Conservation (phyloP, 352 stramenopile genomes). For the Pythium aphanidermatum region DNA sequence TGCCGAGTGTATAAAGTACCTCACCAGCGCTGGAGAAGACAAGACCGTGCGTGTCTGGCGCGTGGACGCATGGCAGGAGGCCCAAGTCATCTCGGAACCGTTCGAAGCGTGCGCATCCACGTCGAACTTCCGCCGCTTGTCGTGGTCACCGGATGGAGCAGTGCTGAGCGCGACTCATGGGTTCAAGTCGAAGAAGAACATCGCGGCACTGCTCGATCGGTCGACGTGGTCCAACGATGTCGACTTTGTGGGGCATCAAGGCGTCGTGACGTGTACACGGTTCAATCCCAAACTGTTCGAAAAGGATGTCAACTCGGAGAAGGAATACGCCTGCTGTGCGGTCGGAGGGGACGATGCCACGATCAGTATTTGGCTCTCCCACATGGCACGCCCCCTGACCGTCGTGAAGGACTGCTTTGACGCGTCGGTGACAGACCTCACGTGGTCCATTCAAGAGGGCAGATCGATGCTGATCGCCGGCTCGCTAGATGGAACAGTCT, state of each 20-base stretch:
- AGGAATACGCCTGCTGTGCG: conserved; percentile 81
- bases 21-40: conserved; percentile 83
- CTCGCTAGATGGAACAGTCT: conserved; percentile 79
- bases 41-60: conserved; percentile 84
- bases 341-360: conserved; percentile 78
- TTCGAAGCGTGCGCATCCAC: conserved; percentile 74
- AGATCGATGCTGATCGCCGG: conserved; percentile 59
- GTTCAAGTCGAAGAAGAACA: conserved; percentile 86
- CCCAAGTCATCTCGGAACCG: conserved; percentile 54
- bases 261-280: conserved; percentile 71
- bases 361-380: conserved; percentile 81
- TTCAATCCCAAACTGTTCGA: conserved; percentile 82
- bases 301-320: conserved; percentile 46
- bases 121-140: conserved; percentile 79
- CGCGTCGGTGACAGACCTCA: conserved; percentile 73
- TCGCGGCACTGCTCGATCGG: conserved; percentile 70
- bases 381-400: conserved; percentile 64
- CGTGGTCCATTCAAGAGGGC: conserved; percentile 41
- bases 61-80: conserved; percentile 72
- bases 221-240: conserved; percentile 77
- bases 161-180: conserved; percentile 77
- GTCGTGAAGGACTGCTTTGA: conserved; percentile 85
- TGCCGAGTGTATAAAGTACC: conserved; percentile 30
- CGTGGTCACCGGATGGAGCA: conserved; percentile 80
- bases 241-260: conserved; percentile 80